Evolutionary conservation across 257 asterid species (phyloP).

Genomic region (Lycium barbarum): DNA sequence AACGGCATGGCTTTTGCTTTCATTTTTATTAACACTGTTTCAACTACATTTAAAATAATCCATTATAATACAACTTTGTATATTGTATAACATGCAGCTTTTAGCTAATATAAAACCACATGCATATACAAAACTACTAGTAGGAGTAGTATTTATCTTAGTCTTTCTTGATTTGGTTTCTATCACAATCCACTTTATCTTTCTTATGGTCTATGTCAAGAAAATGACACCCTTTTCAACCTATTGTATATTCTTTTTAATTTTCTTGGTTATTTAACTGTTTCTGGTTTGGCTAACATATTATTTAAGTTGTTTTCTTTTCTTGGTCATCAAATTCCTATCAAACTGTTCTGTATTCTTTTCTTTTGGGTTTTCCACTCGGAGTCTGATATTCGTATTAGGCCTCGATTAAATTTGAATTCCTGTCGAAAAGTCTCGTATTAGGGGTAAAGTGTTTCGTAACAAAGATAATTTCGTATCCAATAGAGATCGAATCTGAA

Average conservation of each 20-base stretch:
- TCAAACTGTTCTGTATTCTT: background rate
- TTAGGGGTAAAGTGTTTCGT: too few relatives aligned
- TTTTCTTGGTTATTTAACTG: background rate
- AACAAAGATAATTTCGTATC: too few relatives aligned
- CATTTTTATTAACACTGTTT: slow-evolving; percentile 35
- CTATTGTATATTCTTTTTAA: background rate
- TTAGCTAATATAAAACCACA: background rate
- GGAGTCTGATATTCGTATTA: too few relatives aligned
- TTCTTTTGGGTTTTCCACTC: background rate
- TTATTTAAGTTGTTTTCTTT: background rate
- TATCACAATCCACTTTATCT: slow-evolving; percentile 27
- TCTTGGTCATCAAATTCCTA: background rate
- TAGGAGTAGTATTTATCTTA: background rate
- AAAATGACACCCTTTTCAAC: slow-evolving; percentile 7
- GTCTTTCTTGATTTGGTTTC: background rate
- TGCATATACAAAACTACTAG: slow-evolving; percentile 1
- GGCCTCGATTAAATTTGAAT: too few relatives aligned
- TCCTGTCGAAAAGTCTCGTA: too few relatives aligned
- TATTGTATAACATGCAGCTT: background rate
- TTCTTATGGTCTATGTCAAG: slow-evolving; percentile 16
- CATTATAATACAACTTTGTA: background rate
- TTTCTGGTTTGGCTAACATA: background rate
- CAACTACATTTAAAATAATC: slow-evolving; percentile 45
- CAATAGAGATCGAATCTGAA: too few relatives aligned
- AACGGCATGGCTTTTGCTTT: slow-evolving; percentile 44